Percentiles rank a stretch among this genome's conserved stretches.
phyloP scores from a whole-genome alignment of 352 stramenopile species.

The Blastocystis sp. region DNA sequence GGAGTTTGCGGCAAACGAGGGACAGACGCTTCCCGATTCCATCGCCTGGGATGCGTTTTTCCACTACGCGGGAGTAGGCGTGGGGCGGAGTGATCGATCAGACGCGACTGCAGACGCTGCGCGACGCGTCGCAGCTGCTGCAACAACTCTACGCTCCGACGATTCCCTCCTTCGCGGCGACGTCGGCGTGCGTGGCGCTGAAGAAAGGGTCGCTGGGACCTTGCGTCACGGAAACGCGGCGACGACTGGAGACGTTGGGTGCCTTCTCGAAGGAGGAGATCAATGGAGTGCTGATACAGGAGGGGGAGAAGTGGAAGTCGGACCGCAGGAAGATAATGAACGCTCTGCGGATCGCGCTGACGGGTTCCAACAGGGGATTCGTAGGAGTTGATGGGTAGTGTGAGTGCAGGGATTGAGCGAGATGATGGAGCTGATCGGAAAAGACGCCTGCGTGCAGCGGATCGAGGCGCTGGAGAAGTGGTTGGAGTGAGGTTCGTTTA shows the following conservation, averaged over 20 bases:
- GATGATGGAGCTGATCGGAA: conserved; percentile 33
- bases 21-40: not conserved
- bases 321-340: conserved; percentile 13
- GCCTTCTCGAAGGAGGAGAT: not conserved
- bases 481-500: not conserved
- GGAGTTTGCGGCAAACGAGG: too few species aligned
- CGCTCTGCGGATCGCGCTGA: conserved; percentile 4
- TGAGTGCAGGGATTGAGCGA: conserved; percentile 33
- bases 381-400: not conserved
- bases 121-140: not conserved
- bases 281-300: not conserved
- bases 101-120: not conserved
- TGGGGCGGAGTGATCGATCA: not conserved
- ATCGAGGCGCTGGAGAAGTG: not conserved
- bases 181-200: not conserved
- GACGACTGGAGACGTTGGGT: not conserved
- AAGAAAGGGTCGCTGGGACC: not conserved
- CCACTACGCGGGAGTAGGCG: not conserved
- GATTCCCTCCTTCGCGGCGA: not conserved
- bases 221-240: not conserved
- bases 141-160: not conserved
- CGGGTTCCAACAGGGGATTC: conserved; percentile 18
- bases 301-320: not conserved
- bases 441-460: not conserved
- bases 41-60: not conserved